Evolutionary conservation across 1,284 basidiomycete genomes (phyloP), one percentile per base, ranked within the genome.

Genomic region (Ustilago nuda): DNA sequence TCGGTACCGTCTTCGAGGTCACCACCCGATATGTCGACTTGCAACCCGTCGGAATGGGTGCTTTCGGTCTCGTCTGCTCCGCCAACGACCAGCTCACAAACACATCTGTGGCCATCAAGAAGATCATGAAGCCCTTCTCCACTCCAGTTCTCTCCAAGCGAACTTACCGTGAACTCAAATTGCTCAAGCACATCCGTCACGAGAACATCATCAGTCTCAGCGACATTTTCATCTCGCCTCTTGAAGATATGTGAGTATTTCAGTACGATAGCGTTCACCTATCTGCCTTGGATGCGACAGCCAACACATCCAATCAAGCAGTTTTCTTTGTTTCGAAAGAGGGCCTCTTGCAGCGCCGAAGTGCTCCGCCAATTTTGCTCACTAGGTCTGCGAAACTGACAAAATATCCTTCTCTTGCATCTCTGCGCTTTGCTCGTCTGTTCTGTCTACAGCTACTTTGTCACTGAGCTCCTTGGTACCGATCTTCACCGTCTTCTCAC

Each of bases 121-220:
- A 97, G 91, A 97, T 98, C 88, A 96, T 95, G 94, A 96, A 96
- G 87, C 94, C 94, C 9, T 96, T 97, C 87, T 94, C 93, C 86
- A 98, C 97, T 12, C 95, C 96, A 12, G 97, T 99, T n/a, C 89
- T 99, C 81, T 92, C 91, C 87, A 99, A 99, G 89, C 90, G 96
- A 79, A 99, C 97, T 8, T 99, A 99, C 88, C 91, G 96, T 80
- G 96, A 99, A 88, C 91, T 99, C 84, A 99, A 99, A 88, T 90
- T 99, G 52, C 90, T 99, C 86, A 99, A 99, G 88, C 96, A 99
- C 87, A 94, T 99, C 83, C 92, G 96, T 82, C 96, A 99, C 87
- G 96, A 99, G 88, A 99, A 99, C 87, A 98, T 99, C 87, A 99
- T 99, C 89, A 95, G 94, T 82, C 90, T 99, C 65, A 94, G 93